phyloP scores from a whole-genome alignment of 495 filamentous ascomycete species.

The Schizothecium vesticola region DNA sequence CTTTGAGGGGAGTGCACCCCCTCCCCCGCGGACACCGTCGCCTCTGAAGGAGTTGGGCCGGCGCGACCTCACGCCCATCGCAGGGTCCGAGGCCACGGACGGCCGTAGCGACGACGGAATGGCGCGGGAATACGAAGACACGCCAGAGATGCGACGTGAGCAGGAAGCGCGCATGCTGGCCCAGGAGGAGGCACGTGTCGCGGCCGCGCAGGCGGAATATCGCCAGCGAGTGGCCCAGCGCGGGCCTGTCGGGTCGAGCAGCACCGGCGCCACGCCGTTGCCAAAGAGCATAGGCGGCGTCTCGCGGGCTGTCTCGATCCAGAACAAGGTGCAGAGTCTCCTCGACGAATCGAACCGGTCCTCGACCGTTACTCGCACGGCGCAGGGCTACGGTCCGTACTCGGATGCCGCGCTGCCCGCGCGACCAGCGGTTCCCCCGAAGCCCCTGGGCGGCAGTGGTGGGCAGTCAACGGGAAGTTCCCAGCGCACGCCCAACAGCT shows the following conservation, averaged over 20 bases:
- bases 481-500: background rate
- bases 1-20: conserved; percentile 64
- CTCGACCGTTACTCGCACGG: conserved; percentile 60
- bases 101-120: conserved; percentile 63
- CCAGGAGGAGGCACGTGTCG: conserved; percentile 89
- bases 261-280: conserved; percentile 18
- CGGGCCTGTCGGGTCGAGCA: conserved; percentile 35
- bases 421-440: conserved; percentile 26
- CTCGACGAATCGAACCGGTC: conserved; percentile 71
- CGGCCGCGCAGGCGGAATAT: conserved; percentile 87
- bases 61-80: conserved; percentile 62
- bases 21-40: conserved; percentile 48
- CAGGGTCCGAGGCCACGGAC: conserved; percentile 69
- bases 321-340: conserved; percentile 81
- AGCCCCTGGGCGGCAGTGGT: conserved; percentile 21
- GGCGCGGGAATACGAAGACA: conserved; percentile 56
- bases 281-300: conserved; percentile 52
- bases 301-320: conserved; percentile 71
- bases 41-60: conserved; percentile 49
- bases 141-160: conserved; percentile 86
- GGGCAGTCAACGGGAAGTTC: background rate
- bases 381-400: conserved; percentile 82
- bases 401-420: conserved; percentile 46
- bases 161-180: conserved; percentile 78
- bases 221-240: conserved; percentile 66